phyloP scores from a whole-genome alignment of 495 filamentous ascomycete species.

The Hyaloscypha variabilis region DNA sequence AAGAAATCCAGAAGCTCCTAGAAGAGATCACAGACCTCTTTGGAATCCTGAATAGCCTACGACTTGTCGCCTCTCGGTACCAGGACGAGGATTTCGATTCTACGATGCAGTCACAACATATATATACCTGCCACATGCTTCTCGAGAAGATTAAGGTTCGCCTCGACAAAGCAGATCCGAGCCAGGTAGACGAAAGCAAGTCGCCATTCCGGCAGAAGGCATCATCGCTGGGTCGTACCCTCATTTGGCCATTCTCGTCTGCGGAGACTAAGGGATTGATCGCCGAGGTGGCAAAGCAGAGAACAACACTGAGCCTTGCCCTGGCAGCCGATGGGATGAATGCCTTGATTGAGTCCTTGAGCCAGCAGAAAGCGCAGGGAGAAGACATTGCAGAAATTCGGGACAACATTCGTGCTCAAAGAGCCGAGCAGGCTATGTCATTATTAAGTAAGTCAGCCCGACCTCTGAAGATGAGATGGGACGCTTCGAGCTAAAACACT shows the following conservation, averaged over 20 bases:
- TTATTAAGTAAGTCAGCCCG: background rate
- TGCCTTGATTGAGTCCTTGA: background rate
- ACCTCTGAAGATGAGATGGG: background rate
- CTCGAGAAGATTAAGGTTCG: conserved; percentile 26
- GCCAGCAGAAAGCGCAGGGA: background rate
- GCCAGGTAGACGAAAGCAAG: conserved; percentile 5
- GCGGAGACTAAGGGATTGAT: conserved; percentile 34
- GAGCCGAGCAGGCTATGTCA: conserved; percentile 2
- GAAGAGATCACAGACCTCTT: conserved; percentile 30
- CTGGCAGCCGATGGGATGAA: conserved; percentile 2
- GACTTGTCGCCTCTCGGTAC: conserved; percentile 32
- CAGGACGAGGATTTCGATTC: conserved; percentile 28
- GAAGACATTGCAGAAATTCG: background rate
- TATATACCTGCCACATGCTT: conserved; percentile 26
- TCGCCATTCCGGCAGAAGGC: conserved; percentile 1
- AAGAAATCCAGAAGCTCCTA: conserved; percentile 31
- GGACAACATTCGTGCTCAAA: conserved; percentile 9
- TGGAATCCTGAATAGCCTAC: conserved; percentile 36
- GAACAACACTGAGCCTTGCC: background rate
- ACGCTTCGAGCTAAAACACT: background rate
- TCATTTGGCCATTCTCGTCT: conserved; percentile 31
- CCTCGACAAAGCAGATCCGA: conserved; percentile 12
- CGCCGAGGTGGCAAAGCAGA: conserved; percentile 27
- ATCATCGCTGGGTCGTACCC: background rate
- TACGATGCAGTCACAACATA: conserved; percentile 24